These are phyloP conservation scores for Excoecaria cochinchinensis DNA, from an alignment of 345 rosid species.

Conservation along the genomic window DNA sequence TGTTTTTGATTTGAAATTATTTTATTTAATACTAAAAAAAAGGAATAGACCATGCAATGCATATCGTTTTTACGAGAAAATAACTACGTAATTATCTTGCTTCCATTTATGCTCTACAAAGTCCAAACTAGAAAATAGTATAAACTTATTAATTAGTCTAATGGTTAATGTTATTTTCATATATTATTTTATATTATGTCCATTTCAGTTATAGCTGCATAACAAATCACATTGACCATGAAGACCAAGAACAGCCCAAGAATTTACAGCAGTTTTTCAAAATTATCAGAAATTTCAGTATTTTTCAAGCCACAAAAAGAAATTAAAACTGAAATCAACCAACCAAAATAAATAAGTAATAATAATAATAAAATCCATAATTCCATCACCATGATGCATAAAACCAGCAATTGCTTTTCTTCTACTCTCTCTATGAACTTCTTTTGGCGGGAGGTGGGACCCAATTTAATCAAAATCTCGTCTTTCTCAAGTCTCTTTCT, in stretches of 20 bases:
- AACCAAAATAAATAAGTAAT: background rate
- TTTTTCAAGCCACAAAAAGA: background rate
- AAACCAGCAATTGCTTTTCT: constrained; percentile 27
- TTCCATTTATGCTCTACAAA: too few relatives aligned
- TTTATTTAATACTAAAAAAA: too few relatives aligned
- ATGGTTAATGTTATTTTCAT: background rate
- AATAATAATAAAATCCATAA: background rate
- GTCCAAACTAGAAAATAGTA: too few relatives aligned
- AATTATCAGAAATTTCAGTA: background rate
- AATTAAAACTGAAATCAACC: background rate
- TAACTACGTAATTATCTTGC: too few relatives aligned
- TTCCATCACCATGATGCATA: background rate
- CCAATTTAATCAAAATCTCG: constrained; percentile 54
- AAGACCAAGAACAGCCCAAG: background rate
- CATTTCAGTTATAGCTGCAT: background rate
- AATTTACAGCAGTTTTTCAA: background rate
- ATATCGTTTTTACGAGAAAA: too few relatives aligned
- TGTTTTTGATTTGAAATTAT: too few relatives aligned
- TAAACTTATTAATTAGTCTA: background rate
- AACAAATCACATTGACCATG: background rate
- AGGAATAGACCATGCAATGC: too few relatives aligned
- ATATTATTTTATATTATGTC: background rate
- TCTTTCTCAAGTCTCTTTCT: constrained; percentile 51
- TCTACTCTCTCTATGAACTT: constrained; percentile 17
- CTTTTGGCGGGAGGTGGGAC: constrained; percentile 50